Evolutionary conservation across 345 rosid species (phyloP).

Genomic region (Citrus reticulata): DNA sequence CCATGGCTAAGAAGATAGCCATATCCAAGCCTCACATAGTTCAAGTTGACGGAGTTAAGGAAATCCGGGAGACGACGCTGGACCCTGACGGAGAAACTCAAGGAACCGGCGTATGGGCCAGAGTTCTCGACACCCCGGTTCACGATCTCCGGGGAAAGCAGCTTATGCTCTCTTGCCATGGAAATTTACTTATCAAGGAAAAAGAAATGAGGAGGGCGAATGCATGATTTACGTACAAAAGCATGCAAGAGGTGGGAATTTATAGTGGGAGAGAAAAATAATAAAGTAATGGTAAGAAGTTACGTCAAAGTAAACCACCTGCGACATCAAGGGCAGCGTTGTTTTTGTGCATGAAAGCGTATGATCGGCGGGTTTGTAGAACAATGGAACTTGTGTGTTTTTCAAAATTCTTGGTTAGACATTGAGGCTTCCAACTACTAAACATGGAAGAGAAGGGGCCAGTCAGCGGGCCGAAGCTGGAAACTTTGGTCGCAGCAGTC

Average conservation of each 20-base stretch:
- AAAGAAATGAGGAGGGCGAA: neutral
- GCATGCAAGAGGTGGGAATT: neutral
- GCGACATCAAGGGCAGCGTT: neutral
- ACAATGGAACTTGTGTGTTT: conserved; percentile 1
- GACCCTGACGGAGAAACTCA: conserved; percentile 40
- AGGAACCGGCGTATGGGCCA: conserved; percentile 40
- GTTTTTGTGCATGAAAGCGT: neutral
- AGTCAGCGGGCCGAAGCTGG: too few species aligned
- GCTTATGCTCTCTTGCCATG: conserved; percentile 33
- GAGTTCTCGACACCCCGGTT: conserved; percentile 37
- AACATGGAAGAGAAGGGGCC: too few species aligned
- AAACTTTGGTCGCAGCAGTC: too few species aligned
- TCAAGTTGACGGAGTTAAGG: conserved; percentile 49
- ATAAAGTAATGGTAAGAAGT: neutral
- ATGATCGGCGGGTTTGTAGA: conserved; percentile 8
- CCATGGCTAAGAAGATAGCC: conserved; percentile 48
- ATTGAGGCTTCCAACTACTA: neutral
- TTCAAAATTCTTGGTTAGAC: neutral
- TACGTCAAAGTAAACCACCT: neutral
- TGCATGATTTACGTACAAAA: neutral
- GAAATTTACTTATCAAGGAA: neutral
- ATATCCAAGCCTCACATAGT: conserved; percentile 60
- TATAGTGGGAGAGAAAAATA: neutral
- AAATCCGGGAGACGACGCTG: conserved; percentile 47
- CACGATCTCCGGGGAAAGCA: conserved; percentile 44